Percentiles rank a stretch among this genome's conserved stretches.
Evolutionary conservation across 768 basidiomycete species (phyloP).

Genomic region (Mycena vulgaris): DNA sequence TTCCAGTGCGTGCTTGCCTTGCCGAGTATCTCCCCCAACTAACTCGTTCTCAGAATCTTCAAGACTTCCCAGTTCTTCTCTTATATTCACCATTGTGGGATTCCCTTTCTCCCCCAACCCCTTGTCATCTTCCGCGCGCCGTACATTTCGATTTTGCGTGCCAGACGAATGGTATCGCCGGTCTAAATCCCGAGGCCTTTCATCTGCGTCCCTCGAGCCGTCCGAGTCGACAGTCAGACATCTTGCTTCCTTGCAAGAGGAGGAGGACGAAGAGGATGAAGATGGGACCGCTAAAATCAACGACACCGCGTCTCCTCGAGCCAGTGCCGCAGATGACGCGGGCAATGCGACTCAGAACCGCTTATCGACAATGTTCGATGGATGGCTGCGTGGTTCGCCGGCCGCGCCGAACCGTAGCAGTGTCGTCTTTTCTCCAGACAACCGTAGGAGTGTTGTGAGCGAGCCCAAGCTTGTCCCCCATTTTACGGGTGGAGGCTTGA

Average conservation of each 20-base stretch:
- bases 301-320: slow-evolving; percentile 25
- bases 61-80: slow-evolving; percentile 59
- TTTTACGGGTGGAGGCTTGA: slow-evolving; percentile 51
- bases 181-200: slow-evolving; percentile 69
- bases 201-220: slow-evolving; percentile 62
- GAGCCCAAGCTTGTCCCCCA: slow-evolving; percentile 76
- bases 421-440: slow-evolving; percentile 51
- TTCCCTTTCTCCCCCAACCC: slow-evolving; percentile 59
- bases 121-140: slow-evolving; percentile 58
- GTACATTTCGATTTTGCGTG: slow-evolving; percentile 75
- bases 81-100: slow-evolving; percentile 60
- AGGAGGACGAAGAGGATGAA: slow-evolving; percentile 59
- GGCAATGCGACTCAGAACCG: slow-evolving; percentile 61
- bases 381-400: slow-evolving; percentile 70
- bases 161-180: slow-evolving; percentile 88
- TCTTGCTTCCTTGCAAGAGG: slow-evolving; percentile 66
- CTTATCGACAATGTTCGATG: slow-evolving; percentile 76
- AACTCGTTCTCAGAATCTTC: slow-evolving; percentile 56
- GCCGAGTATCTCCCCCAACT: slow-evolving; percentile 19
- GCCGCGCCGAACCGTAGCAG: slow-evolving; percentile 53
- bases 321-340: slow-evolving; percentile 18
- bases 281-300: slow-evolving; percentile 76
- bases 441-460: slow-evolving; percentile 74
- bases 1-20: slow-evolving; percentile 63
- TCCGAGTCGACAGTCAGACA: slow-evolving; percentile 67